phyloP scores from a whole-genome alignment of 768 basidiomycete genomes.

The Imleria badia region DNA sequence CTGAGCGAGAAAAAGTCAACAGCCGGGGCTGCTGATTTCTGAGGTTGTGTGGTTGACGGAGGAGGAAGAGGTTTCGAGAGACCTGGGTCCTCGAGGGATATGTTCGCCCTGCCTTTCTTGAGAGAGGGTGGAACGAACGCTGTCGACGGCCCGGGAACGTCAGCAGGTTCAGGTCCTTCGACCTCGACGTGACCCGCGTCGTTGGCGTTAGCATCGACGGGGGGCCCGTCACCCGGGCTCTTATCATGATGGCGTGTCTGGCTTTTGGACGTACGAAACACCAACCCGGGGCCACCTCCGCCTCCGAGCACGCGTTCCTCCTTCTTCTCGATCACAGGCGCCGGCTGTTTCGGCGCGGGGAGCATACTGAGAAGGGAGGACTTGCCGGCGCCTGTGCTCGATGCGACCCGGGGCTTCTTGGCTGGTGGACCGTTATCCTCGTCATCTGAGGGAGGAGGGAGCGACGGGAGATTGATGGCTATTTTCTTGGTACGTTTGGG shows the following conservation, averaged over 20 bases:
- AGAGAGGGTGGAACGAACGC: slow-evolving; percentile 62
- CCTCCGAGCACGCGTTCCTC: slow-evolving; percentile 63
- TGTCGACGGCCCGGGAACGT: slow-evolving; percentile 28
- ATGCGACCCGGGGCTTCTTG: slow-evolving; percentile 55
- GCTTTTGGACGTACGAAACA: slow-evolving; percentile 45
- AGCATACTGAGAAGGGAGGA: slow-evolving; percentile 73
- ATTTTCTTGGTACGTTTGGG: slow-evolving; percentile 45
- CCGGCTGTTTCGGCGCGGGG: slow-evolving; percentile 64
- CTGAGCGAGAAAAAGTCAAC: slow-evolving; percentile 73
- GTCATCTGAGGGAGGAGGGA: slow-evolving; percentile 36
- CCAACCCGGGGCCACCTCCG: slow-evolving; percentile 59
- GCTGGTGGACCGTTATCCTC: slow-evolving; percentile 53
- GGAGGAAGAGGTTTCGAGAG: slow-evolving; percentile 9
- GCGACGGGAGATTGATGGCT: slow-evolving; percentile 38
- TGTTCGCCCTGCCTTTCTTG: slow-evolving; percentile 57
- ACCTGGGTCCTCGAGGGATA: slow-evolving; percentile 47
- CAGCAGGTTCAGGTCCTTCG: not conserved
- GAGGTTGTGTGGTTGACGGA: slow-evolving; percentile 8
- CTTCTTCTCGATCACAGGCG: slow-evolving; percentile 36
- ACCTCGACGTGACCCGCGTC: slow-evolving; percentile 6
- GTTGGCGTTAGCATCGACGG: slow-evolving; percentile 15
- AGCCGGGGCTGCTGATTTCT: slow-evolving; percentile 33
- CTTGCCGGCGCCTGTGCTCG: slow-evolving; percentile 48
- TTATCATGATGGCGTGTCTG: slow-evolving; percentile 11
- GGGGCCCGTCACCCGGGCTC: slow-evolving; percentile 20